A percentile compares a stretch with the other conserved stretches of the same genome.
These are phyloP conservation scores for Mycena leptocephala DNA, from an alignment of 768 basidiomycete species.

Conservation along the genomic window DNA sequence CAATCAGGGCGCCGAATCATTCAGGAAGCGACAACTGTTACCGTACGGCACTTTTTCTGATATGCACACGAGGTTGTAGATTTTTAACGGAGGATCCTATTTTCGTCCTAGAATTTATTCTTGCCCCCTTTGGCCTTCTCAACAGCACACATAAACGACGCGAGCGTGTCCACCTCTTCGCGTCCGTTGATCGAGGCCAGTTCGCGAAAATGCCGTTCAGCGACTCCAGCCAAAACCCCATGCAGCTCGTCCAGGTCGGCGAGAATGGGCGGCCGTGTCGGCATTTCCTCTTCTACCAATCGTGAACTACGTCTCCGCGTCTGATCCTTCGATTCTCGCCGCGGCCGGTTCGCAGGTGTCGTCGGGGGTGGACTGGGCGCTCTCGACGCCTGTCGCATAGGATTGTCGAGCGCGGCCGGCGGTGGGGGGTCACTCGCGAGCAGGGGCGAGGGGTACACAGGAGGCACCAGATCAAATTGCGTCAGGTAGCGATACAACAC, in stretches of 20 bases:
- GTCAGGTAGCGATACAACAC: constrained; percentile 82
- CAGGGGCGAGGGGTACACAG: constrained; percentile 80
- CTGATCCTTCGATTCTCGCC: constrained; percentile 76
- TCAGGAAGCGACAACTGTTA: neutral
- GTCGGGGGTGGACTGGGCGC: constrained; percentile 65
- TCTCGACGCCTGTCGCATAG: constrained; percentile 60
- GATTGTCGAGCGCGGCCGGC: constrained; percentile 72
- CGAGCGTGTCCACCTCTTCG: constrained; percentile 88
- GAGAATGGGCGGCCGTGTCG: constrained; percentile 73
- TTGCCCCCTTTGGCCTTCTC: constrained; percentile 68
- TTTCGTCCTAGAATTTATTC: constrained; percentile 29
- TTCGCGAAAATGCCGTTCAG: constrained; percentile 82
- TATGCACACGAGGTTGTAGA: neutral
- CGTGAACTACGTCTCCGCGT: constrained; percentile 80
- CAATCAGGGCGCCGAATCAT: constrained; percentile 21
- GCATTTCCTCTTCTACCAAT: constrained; percentile 76
- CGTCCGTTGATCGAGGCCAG: constrained; percentile 64
- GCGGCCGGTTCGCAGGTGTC: constrained; percentile 81
- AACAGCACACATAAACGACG: constrained; percentile 84
- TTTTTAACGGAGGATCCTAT: neutral
- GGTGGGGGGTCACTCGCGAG: constrained; percentile 79
- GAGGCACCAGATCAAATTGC: constrained; percentile 81
- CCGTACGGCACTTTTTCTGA: neutral
- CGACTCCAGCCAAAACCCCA: constrained; percentile 75
- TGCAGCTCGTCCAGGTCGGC: constrained; percentile 82